phyloP scores from a whole-genome alignment of 169 alveolate species.

The Besnoitia besnoiti region DNA sequence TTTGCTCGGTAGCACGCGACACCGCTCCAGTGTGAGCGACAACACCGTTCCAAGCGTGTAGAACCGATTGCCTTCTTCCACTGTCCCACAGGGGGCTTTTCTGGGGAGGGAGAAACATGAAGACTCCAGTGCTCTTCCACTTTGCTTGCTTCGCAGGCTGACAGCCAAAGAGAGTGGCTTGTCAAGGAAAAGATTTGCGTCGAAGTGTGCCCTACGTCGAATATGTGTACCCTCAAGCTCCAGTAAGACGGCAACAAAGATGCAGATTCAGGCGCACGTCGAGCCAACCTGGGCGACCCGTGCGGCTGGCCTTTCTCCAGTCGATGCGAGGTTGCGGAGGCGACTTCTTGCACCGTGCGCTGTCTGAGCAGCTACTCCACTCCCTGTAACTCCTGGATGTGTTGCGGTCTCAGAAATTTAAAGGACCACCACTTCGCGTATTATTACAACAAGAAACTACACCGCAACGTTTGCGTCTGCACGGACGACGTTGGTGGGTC shows the following conservation, averaged over 20 bases:
- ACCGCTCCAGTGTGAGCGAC: too few species aligned
- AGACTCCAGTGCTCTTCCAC: too few species aligned
- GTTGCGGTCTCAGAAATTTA: neutral
- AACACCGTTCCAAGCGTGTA: too few species aligned
- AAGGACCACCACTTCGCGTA: conserved; percentile 22
- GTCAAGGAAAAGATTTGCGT: neutral
- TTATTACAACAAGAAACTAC: neutral
- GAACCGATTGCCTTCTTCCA: too few species aligned
- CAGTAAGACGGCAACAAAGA: neutral
- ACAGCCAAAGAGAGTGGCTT: neutral
- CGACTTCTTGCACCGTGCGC: neutral
- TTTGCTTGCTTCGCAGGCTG: conserved; percentile 10
- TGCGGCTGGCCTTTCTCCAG: too few species aligned
- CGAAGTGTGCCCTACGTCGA: conserved; percentile 50
- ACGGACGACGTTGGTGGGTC: conserved; percentile 39
- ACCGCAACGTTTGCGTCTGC: conserved; percentile 18
- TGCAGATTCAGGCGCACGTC: neutral
- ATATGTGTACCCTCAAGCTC: conserved; percentile 30
- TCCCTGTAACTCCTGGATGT: neutral
- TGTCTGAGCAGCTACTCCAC: neutral
- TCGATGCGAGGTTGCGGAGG: neutral
- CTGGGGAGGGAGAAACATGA: too few species aligned
- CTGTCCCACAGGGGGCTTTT: too few species aligned
- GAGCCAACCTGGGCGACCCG: too few species aligned
- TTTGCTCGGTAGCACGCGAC: too few species aligned